These are phyloP conservation scores for Uronychia setigera DNA, from an alignment of 73 alveolate genomes.

Conservation along the genomic window DNA sequence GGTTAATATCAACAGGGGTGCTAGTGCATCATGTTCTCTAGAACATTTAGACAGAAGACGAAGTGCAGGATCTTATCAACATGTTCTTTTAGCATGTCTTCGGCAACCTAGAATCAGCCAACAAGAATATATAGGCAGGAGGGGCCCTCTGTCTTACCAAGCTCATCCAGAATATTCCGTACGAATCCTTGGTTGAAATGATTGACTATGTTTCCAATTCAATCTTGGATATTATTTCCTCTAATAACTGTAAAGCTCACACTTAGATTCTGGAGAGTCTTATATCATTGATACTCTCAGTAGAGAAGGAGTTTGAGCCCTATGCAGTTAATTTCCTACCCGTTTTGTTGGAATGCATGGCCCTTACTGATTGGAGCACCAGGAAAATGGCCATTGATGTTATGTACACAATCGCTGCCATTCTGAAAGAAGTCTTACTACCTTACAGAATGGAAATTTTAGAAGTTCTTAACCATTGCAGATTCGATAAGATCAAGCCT, in stretches of 20 bases:
- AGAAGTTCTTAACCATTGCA: slow-evolving; percentile 80
- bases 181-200: slow-evolving; percentile 64
- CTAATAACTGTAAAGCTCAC: slow-evolving; percentile 74
- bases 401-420: slow-evolving; percentile 90
- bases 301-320: slow-evolving; percentile 87
- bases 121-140: slow-evolving; percentile 56
- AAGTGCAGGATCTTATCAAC: slow-evolving; percentile 30
- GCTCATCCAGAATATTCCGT: slow-evolving; percentile 90
- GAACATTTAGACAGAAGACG: slow-evolving; percentile 53
- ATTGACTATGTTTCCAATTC: slow-evolving; percentile 68
- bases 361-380: slow-evolving; percentile 83
- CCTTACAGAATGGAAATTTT: slow-evolving; percentile 82
- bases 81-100: slow-evolving; percentile 52
- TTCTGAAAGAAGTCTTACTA: slow-evolving; percentile 76
- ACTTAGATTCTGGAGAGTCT: slow-evolving; percentile 82
- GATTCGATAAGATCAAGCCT: slow-evolving; percentile 92
- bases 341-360: slow-evolving; percentile 81
- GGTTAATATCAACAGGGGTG: not conserved
- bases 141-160: slow-evolving; percentile 90
- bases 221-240: slow-evolving; percentile 39
- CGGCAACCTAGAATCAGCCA: slow-evolving; percentile 35
- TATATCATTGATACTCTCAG: slow-evolving; percentile 81
- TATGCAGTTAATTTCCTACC: slow-evolving; percentile 83
- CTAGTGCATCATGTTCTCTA: slow-evolving; percentile 59
- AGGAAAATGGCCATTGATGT: slow-evolving; percentile 91